Conservation (phyloP, 192 early-diverging fungal genomes). For the Dimargaris cristalligena region DNA sequence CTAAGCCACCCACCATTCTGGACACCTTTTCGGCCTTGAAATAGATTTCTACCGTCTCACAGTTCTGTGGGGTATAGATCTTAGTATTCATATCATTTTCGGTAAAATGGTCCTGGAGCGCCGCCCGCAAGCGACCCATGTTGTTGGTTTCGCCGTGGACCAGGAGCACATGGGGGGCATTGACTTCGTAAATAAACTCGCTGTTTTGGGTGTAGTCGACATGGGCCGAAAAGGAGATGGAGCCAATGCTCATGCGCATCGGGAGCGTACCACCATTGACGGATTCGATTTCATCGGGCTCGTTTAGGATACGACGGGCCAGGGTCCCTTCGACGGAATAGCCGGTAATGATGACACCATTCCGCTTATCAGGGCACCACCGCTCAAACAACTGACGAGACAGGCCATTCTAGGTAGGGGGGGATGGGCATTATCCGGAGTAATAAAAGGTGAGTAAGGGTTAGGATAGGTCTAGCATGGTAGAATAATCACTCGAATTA, state of each 20-base stretch:
- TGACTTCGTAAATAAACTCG: constrained; percentile 89
- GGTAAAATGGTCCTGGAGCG: constrained; percentile 64
- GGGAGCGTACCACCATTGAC: constrained; percentile 69
- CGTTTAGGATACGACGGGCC: constrained; percentile 63
- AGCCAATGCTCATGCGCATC: constrained; percentile 69
- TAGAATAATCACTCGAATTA: too few species aligned
- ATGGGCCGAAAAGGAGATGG: constrained; percentile 95
- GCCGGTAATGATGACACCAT: constrained; percentile 88
- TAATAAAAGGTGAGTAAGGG: too few species aligned
- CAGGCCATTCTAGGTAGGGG: constrained; percentile 79
- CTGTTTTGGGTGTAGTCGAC: constrained; percentile 95
- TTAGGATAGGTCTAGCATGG: too few species aligned
- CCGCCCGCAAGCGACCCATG: constrained; percentile 79
- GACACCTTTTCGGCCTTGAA: constrained; percentile 94
- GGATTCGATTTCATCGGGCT: constrained; percentile 67
- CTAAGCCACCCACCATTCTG: constrained; percentile 32
- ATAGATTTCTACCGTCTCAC: constrained; percentile 71
- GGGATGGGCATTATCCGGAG: too few species aligned
- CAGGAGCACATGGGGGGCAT: constrained; percentile 75
- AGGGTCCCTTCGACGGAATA: constrained; percentile 96
- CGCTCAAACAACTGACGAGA: constrained; percentile 89
- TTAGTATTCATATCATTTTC: constrained; percentile 61
- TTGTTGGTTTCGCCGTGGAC: constrained; percentile 93
- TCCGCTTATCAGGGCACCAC: constrained; percentile 83
- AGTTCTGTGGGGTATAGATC: constrained; percentile 80